These are phyloP conservation scores for Zymoseptoria passerinii DNA, from an alignment of 2,329 filamentous ascomycete genomes.

Conservation along the genomic window DNA sequence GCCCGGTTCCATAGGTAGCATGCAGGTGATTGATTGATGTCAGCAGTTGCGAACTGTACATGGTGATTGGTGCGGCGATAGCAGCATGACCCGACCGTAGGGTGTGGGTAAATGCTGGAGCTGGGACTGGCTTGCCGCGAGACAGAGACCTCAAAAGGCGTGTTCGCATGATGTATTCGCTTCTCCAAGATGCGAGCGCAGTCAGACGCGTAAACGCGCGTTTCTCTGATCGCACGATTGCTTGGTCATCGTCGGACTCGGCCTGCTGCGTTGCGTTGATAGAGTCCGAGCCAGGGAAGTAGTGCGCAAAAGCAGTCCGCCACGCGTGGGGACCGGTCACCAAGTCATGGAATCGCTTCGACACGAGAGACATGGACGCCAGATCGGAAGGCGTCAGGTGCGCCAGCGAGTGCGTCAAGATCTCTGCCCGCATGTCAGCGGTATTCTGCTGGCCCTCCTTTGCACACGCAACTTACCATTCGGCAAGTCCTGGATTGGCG, in stretches of 20 bases:
- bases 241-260: slow-evolving; percentile 44
- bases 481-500: slow-evolving; percentile 56
- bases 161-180: slow-evolving; percentile 86
- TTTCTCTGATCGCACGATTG: slow-evolving; percentile 58
- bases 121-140: slow-evolving; percentile 66
- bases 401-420: slow-evolving; percentile 83
- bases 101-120: slow-evolving; percentile 45
- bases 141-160: slow-evolving; percentile 71
- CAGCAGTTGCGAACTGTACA: slow-evolving; percentile 76
- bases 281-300: slow-evolving; percentile 69
- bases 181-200: slow-evolving; percentile 82
- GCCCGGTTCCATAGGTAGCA: slow-evolving; percentile 61
- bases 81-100: slow-evolving; percentile 49
- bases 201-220: slow-evolving; percentile 78
- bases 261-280: slow-evolving; percentile 35
- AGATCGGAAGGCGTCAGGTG: slow-evolving; percentile 82
- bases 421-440: slow-evolving; percentile 51
- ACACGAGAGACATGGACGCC: slow-evolving; percentile 74
- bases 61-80: slow-evolving; percentile 65
- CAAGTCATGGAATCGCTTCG: slow-evolving; percentile 74
- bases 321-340: slow-evolving; percentile 90
- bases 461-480: slow-evolving; percentile 56
- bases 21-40: slow-evolving; percentile 74
- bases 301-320: slow-evolving; percentile 85
- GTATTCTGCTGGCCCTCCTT: slow-evolving; percentile 1